phyloP scores from a whole-genome alignment of 2,329 filamentous ascomycete genomes.

The Lachnellula subtilissima region DNA sequence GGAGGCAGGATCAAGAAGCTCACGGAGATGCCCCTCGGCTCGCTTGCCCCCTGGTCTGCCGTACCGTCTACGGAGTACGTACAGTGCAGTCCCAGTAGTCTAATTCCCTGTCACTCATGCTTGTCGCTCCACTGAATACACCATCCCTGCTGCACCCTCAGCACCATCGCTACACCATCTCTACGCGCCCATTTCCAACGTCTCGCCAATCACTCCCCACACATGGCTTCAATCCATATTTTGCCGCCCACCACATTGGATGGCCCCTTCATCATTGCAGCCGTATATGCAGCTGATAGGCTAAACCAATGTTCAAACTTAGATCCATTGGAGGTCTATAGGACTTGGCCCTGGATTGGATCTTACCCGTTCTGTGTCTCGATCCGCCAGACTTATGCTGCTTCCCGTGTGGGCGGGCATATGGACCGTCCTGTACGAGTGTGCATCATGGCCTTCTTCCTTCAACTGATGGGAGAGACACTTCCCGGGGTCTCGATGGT shows the following conservation, averaged over 20 bases:
- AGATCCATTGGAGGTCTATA: conserved; percentile 8
- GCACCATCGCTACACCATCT: background rate
- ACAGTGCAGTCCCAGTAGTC: background rate
- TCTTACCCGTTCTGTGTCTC: background rate
- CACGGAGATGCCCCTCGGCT: no score
- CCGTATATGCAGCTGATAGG: conserved; percentile 1
- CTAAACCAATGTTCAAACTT: background rate
- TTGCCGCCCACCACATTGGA: conserved; percentile 5
- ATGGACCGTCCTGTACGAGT: background rate
- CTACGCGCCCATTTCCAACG: conserved; percentile 1
- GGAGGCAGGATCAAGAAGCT: no score
- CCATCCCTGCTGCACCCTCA: background rate
- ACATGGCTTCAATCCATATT: background rate
- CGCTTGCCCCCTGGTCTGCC: no score
- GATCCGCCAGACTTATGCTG: background rate
- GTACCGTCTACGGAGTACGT: background rate
- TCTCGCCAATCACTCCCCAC: background rate
- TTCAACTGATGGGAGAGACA: background rate
- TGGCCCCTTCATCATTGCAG: background rate
- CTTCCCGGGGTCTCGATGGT: conserved; percentile 1
- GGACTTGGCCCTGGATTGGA: conserved; percentile 2
- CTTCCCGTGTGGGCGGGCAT: conserved; percentile 3
- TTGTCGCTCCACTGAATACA: background rate
- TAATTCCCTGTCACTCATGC: background rate
- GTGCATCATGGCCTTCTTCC: conserved; percentile 2